A percentile compares a stretch with the other conserved stretches of the same genome.
Evolutionary conservation across 2,329 filamentous ascomycete species (phyloP).

Genomic region (Cercospora janseana): DNA sequence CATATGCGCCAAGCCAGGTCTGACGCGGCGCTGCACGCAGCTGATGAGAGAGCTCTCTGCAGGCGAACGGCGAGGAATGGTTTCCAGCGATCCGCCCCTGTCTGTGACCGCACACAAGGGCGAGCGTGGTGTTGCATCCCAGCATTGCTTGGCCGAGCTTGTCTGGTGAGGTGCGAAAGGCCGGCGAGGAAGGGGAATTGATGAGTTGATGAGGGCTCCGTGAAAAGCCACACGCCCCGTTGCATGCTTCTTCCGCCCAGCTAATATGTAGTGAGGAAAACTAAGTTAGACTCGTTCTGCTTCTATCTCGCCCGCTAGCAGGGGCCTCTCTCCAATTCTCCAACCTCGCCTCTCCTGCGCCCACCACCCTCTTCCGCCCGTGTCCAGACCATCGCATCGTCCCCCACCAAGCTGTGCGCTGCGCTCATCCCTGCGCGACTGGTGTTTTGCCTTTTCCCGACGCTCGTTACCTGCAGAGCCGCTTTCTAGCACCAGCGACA

Average conservation of each 20-base stretch:
- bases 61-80: background rate
- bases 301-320: background rate
- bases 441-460: constrained; percentile 18
- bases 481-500: constrained; percentile 9
- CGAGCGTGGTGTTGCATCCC: constrained; percentile 1
- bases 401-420: background rate
- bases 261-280: no score
- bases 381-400: background rate
- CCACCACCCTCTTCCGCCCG: background rate
- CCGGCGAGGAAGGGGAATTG: no score
- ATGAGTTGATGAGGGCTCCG: no score
- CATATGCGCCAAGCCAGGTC: background rate
- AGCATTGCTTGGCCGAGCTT: constrained; percentile 8
- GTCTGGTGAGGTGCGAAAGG: background rate
- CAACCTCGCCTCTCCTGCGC: background rate
- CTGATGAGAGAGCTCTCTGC: background rate
- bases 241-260: no score
- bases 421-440: background rate
- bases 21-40: constrained; percentile 1
- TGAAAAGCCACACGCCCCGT: no score
- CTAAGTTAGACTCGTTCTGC: no score
- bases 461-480: constrained; percentile 20
- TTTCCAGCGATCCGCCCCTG: background rate
- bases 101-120: background rate
- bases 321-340: constrained; percentile 1